These are phyloP conservation scores for Parasitella parasitica DNA, from an alignment of 371 early-diverging fungal species.

Conservation along the genomic window DNA sequence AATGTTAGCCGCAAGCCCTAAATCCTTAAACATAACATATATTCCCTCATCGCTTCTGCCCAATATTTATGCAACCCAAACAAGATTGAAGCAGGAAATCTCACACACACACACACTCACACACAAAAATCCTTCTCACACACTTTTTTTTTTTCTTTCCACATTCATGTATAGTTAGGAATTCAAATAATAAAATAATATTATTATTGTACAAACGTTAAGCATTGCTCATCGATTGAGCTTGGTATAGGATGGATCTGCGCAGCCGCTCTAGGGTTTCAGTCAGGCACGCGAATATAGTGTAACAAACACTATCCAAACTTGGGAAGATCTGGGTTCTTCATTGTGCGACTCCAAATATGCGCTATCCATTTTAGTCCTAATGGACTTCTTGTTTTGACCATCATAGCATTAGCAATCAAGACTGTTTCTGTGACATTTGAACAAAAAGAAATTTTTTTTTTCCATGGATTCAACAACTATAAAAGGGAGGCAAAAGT, in stretches of 20 bases:
- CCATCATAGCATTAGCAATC: too few species aligned
- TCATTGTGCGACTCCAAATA: too few species aligned
- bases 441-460: background rate
- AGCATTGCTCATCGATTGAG: background rate
- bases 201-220: background rate
- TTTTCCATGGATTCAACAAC: background rate
- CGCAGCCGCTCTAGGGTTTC: too few species aligned
- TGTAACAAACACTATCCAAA: too few species aligned
- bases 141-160: background rate
- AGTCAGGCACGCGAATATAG: too few species aligned
- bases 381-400: too few species aligned
- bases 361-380: too few species aligned
- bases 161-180: background rate
- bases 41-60: background rate
- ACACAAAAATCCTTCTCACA: background rate
- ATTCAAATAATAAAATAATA: background rate
- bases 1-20: conserved; percentile 30
- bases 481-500: conserved; percentile 25
- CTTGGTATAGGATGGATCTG: too few species aligned
- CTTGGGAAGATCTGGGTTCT: too few species aligned
- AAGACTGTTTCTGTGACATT: background rate
- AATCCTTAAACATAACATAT: too few species aligned
- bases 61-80: background rate
- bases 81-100: background rate
- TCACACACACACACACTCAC: background rate